Evolutionary conservation across 2,329 filamentous ascomycete species (phyloP).

Genomic region (Pyricularia grisea): DNA sequence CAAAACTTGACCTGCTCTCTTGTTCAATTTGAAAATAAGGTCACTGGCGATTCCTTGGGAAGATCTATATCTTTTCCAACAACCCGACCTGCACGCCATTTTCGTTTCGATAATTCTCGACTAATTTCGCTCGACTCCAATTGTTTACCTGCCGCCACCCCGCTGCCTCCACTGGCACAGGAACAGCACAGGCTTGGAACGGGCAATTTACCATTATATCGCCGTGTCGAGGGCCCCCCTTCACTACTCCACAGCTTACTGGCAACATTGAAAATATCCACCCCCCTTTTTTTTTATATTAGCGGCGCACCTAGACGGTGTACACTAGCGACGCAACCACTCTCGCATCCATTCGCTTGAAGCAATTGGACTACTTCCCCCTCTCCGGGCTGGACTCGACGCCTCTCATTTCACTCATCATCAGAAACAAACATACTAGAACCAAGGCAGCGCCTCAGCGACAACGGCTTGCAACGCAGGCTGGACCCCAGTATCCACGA

Average conservation of each 20-base stretch:
- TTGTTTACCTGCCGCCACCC: conserved; percentile 18
- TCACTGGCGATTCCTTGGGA: conserved; percentile 19
- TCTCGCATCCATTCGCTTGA: conserved; percentile 17
- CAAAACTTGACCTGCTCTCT: conserved; percentile 16
- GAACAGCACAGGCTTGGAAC: background rate
- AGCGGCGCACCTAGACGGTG: conserved; percentile 15
- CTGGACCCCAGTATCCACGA: background rate
- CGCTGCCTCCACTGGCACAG: conserved; percentile 1
- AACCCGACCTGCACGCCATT: conserved; percentile 10
- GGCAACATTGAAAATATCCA: conserved; percentile 7
- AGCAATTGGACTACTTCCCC: conserved; percentile 13
- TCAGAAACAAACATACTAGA: conserved; percentile 63
- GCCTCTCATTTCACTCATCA: conserved; percentile 25
- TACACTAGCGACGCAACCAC: conserved; percentile 8
- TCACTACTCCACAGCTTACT: conserved; percentile 4
- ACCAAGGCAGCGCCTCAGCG: conserved; percentile 56
- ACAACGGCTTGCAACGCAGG: background rate
- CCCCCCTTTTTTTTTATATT: conserved; percentile 6
- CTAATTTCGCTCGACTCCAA: conserved; percentile 28
- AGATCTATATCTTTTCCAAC: conserved; percentile 9
- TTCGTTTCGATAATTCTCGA: conserved; percentile 30
- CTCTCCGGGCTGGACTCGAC: conserved; percentile 23
- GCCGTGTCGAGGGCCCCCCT: conserved; percentile 4
- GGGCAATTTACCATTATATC: conserved; percentile 7
- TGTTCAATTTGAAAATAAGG: conserved; percentile 19